phyloP scores from a whole-genome alignment of 805 yeast species.

The Suhomyces kilbournensis region DNA sequence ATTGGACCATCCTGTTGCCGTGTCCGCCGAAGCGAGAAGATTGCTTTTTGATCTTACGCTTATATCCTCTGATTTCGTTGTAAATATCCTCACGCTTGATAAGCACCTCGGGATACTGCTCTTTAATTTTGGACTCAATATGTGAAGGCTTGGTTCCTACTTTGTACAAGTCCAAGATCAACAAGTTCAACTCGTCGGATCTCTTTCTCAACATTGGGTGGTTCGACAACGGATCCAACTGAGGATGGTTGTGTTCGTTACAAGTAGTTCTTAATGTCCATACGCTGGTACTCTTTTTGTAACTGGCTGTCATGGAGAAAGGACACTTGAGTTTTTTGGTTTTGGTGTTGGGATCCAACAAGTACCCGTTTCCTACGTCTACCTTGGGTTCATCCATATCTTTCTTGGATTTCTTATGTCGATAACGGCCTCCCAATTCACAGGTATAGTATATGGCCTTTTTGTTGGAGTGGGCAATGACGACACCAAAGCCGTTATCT shows the following conservation, averaged over 20 bases:
- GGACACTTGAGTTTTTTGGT: slow-evolving; percentile 57
- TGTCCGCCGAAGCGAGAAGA: slow-evolving; percentile 22
- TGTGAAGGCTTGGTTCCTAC: slow-evolving; percentile 55
- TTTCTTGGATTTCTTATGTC: slow-evolving; percentile 43
- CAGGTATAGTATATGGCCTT: slow-evolving; percentile 60
- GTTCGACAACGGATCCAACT: slow-evolving; percentile 51
- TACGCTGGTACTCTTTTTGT: slow-evolving; percentile 45
- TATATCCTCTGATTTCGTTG: slow-evolving; percentile 55
- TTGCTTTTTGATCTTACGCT: slow-evolving; percentile 47
- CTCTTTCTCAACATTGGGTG: slow-evolving; percentile 58
- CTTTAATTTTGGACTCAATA: slow-evolving; percentile 50
- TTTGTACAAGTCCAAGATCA: slow-evolving; percentile 50
- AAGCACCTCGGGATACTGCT: slow-evolving; percentile 50
- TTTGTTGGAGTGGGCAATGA: slow-evolving; percentile 56
- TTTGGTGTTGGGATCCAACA: slow-evolving; percentile 40
- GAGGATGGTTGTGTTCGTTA: slow-evolving; percentile 58
- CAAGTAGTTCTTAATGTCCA: slow-evolving; percentile 55
- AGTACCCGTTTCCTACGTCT: slow-evolving; percentile 31
- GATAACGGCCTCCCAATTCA: slow-evolving; percentile 54
- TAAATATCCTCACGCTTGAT: slow-evolving; percentile 58
- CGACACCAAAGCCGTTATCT: slow-evolving; percentile 57
- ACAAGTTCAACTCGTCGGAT: slow-evolving; percentile 48
- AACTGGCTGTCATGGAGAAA: slow-evolving; percentile 57
- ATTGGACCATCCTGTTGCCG: slow-evolving; percentile 17
- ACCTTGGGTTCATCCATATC: slow-evolving; percentile 20